Evolutionary conservation across 108 stramenopile species (phyloP).

Genomic region (Hondaea fermentalgiana): DNA sequence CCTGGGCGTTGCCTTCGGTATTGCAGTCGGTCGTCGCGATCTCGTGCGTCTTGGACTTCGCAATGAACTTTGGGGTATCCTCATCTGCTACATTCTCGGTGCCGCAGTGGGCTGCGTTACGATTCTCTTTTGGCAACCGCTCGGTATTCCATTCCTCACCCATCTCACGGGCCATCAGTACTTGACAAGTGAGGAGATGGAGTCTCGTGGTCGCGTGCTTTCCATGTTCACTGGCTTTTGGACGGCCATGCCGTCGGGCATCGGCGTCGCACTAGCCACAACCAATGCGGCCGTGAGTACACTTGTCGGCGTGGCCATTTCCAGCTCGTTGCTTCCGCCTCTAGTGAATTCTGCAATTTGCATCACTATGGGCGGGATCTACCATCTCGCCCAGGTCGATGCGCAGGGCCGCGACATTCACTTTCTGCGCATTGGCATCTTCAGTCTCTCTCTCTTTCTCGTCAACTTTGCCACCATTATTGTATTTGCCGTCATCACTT

Average conservation of each 20-base stretch:
- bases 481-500: background rate
- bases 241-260: constrained; percentile 67
- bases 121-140: constrained; percentile 30
- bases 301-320: constrained; percentile 76
- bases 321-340: constrained; percentile 73
- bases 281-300: constrained; percentile 62
- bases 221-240: constrained; percentile 56
- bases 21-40: constrained; percentile 51
- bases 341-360: constrained; percentile 61
- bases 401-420: background rate
- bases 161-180: background rate
- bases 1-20: constrained; percentile 52
- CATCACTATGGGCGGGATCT: background rate
- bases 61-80: constrained; percentile 56
- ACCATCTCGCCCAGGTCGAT: background rate
- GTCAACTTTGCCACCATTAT: background rate
- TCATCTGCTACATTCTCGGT: constrained; percentile 59
- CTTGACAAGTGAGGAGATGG: constrained; percentile 38
- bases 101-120: constrained; percentile 33
- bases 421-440: background rate
- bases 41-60: constrained; percentile 44
- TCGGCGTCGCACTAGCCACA: constrained; percentile 72
- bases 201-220: constrained; percentile 36
- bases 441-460: background rate
- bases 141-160: constrained; percentile 55